phyloP scores from a whole-genome alignment of 169 alveolate species.

The Cryptosporidium xiaoi region DNA sequence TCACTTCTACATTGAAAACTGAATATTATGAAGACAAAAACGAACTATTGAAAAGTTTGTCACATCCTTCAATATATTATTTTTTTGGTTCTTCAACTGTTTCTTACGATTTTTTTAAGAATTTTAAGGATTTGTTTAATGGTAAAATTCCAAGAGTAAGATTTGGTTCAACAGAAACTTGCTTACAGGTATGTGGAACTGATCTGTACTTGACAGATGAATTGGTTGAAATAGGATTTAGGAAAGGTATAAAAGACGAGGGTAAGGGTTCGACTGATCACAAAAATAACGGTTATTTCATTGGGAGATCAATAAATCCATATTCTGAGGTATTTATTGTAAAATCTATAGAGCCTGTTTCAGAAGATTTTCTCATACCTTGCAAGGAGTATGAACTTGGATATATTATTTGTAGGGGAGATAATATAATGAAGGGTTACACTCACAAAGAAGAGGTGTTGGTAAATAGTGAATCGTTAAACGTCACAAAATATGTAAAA shows the following conservation, averaged over 20 bases:
- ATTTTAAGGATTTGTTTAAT: constrained; percentile 32
- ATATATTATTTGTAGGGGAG: constrained; percentile 75
- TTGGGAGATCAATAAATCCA: constrained; percentile 78
- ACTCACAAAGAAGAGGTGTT: constrained; percentile 11
- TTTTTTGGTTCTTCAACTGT: constrained; percentile 73
- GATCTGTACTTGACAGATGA: constrained; percentile 22
- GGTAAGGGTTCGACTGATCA: background rate
- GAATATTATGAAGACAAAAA: constrained; percentile 7
- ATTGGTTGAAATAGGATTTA: background rate
- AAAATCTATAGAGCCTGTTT: constrained; percentile 53
- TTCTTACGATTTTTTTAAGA: constrained; percentile 26
- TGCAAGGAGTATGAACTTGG: constrained; percentile 78
- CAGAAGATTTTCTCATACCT: constrained; percentile 54
- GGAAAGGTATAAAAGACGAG: background rate
- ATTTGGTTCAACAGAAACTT: constrained; percentile 80
- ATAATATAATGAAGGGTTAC: constrained; percentile 75
- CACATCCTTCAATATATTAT: constrained; percentile 39
- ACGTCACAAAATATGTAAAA: background rate
- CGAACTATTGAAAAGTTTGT: constrained; percentile 15
- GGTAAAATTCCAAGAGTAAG: constrained; percentile 78
- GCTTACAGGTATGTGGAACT: constrained; percentile 76
- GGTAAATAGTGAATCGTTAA: constrained; percentile 1
- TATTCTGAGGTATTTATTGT: constrained; percentile 75
- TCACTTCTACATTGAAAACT: constrained; percentile 17
- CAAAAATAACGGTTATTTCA: constrained; percentile 72